Evolutionary conservation across 2,329 filamentous ascomycete genomes (phyloP), one percentile per base, ranked within the genome.

Genomic region (Atkinsonella texensis): DNA sequence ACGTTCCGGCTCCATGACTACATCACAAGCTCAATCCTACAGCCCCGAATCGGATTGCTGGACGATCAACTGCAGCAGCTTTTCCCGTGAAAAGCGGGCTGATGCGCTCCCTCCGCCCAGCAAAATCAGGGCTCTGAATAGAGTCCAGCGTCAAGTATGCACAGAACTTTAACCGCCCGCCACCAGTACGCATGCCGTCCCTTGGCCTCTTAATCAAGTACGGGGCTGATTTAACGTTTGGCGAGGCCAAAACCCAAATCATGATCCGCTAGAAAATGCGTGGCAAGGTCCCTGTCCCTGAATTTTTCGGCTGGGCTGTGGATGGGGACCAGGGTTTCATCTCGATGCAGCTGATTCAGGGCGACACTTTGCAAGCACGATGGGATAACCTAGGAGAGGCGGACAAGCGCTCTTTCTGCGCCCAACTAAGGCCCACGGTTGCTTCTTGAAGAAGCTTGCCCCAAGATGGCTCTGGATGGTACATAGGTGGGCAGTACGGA

Each of bases 151-250:
- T 47, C 33, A 18, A 39, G 6, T 41, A 51, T 43, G 57, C 54
- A 13, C 52, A 41, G 48, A 52, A 32, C 4, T 63, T 65, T 45
- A 51, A 61, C 46, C 58, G 58, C 17, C 61, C 65, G 13, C 49
- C 58, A 1, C 65, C 65, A 15, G 65, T 69, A 48, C 54, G 48
- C 18, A 55, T 69, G 18, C 62, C 62, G 48, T 63, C 62, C 5
- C 53, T 68, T 18, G 62, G 61, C 2, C 54, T 69, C 12, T 13
- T 65, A 35, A 61, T 69, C 51, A 70, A 69, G 52, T 69, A 66
- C 50, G 63, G 66, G 50, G 57, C 56, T 45, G 52, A 64, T 32
- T 55, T 62, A 13, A 65, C 60, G n/a, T 33, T 60, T 40, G 49
- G 52, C 28, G 67, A 68, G 51, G 60, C 59, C 18, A 42, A 60